phyloP scores from a whole-genome alignment of 1,284 basidiomycete species.

The Puccinia polysora region DNA sequence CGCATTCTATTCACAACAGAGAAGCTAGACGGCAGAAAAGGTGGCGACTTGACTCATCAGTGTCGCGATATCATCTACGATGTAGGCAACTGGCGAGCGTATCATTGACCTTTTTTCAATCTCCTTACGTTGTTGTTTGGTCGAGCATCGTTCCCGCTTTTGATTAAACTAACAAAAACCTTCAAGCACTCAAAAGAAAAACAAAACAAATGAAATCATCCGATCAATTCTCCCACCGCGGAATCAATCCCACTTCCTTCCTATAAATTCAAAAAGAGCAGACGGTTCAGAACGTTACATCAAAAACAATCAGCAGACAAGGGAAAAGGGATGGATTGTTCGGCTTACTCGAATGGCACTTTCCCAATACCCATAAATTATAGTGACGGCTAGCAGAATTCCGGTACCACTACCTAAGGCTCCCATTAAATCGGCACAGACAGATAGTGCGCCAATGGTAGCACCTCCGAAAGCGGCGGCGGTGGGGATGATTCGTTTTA shows the following conservation, averaged over 20 bases:
- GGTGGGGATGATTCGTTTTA: conserved; percentile 94
- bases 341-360: conserved; percentile 40
- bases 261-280: background rate
- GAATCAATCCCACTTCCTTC: conserved; percentile 43
- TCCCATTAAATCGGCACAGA: conserved; percentile 91
- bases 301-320: background rate
- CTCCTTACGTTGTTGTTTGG: too few species aligned
- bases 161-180: background rate
- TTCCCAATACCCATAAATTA: conserved; percentile 78
- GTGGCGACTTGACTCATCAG: too few species aligned
- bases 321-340: background rate
- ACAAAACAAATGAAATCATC: background rate
- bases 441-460: conserved; percentile 86
- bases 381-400: conserved; percentile 95
- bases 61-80: too few species aligned
- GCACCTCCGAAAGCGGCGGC: conserved; percentile 96
- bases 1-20: too few species aligned
- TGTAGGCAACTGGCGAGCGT: too few species aligned
- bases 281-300: background rate
- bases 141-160: too few species aligned
- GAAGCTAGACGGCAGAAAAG: too few species aligned
- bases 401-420: conserved; percentile 95
- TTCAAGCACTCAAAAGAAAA: background rate
- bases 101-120: too few species aligned
- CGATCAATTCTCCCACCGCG: conserved; percentile 39